These are phyloP conservation scores for Gaertneriomyces semiglobifer DNA, from an alignment of 192 early-diverging fungal genomes.

Conservation along the genomic window DNA sequence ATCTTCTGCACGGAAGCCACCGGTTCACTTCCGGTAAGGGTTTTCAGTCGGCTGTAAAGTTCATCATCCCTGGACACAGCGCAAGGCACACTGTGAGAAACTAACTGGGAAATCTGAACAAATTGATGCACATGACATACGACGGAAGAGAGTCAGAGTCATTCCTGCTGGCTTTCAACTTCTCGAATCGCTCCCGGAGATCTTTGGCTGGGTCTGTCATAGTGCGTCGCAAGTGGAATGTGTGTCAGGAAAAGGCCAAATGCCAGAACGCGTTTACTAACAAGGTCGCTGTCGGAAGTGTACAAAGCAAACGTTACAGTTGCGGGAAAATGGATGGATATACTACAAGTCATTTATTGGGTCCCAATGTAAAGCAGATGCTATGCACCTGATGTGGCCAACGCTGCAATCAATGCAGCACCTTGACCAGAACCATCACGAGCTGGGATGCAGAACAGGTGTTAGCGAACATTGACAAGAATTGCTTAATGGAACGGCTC, in stretches of 20 bases:
- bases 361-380: too few species aligned
- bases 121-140: slow-evolving; percentile 2
- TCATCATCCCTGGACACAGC: slow-evolving; percentile 25
- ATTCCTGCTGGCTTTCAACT: slow-evolving; percentile 13
- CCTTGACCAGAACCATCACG: slow-evolving; percentile 71
- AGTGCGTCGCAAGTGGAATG: too few species aligned
- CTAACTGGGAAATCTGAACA: too few species aligned
- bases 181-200: slow-evolving; percentile 22
- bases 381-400: not conserved
- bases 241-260: too few species aligned
- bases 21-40: slow-evolving; percentile 27
- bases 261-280: too few species aligned
- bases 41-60: slow-evolving; percentile 22
- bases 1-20: slow-evolving; percentile 6
- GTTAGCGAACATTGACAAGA: not conserved
- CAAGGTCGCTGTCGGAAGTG: too few species aligned
- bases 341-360: too few species aligned
- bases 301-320: too few species aligned
- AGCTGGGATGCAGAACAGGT: not conserved
- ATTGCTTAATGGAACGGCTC: not conserved
- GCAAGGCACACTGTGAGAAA: too few species aligned
- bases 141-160: slow-evolving; percentile 1
- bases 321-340: too few species aligned
- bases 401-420: slow-evolving; percentile 42
- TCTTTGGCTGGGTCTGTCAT: slow-evolving; percentile 30